Evolutionary conservation across 2,329 filamentous ascomycete genomes (phyloP), one percentile per base, ranked within the genome.

Genomic region (Neophaeococcomyces aloes): DNA sequence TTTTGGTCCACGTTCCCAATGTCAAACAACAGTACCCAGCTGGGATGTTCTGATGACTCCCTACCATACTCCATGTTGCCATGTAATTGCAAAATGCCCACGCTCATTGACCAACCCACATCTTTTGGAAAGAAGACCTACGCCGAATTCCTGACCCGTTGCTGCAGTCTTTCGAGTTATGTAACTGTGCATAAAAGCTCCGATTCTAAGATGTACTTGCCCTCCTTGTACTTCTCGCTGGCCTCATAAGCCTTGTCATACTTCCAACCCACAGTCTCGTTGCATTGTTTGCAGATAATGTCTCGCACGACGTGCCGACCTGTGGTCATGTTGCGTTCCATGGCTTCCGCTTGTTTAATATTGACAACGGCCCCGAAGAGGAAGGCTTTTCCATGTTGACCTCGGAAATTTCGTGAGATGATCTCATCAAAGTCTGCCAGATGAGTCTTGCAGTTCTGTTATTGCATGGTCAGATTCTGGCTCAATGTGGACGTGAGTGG

Each of bases 221-320:
- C 88, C 72, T 98, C 91, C 71, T 98, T 98, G 68, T 98, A 98
- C 68, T 94, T 94, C 74, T 98, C 89, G 52, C 75, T 81, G 27
- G 71, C 65, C 69, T 98, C 91, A 62, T 84, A 96, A 1, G 91
- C 91, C 69, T 93, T 94, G 66, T 98, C 91, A 63, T 98, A 98
- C 65, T 94, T 96, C 91, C 91, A 98, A 29, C 91, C 91, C 42
- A 98, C 91, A 23, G 82, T 83, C 63, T 88, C 83, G 61, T 83
- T 83, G 75, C 91, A 98, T 65, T 94, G 85, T 46, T 83, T 76
- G 69, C 91, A 98, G 46, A 72, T 72, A 57, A 98, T 95, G 62
- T 98, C 91, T 46, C 91, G 81, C 37, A 98, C 91, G 45, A 96
- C 75, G 65, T 98, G 91, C 43, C 85, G 78, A 42, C 91, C 91